Percentiles rank a stretch among this genome's conserved stretches.
phyloP scores from a whole-genome alignment of 2,329 filamentous ascomycete species.

The Neonectria magnoliae region DNA sequence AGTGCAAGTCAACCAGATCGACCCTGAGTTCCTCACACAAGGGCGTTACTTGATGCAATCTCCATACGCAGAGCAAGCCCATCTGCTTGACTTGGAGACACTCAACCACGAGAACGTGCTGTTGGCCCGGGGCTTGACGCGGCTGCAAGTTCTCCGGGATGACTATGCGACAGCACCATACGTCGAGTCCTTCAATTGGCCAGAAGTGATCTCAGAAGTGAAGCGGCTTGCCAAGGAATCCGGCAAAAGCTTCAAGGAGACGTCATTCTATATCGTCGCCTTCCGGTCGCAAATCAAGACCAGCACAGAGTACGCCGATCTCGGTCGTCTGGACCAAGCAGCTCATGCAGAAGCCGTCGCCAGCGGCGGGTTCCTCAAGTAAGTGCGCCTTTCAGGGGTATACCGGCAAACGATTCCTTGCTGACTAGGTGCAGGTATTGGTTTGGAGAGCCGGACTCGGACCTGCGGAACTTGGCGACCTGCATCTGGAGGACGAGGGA shows the following conservation, averaged over 20 bases:
- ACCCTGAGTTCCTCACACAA: constrained; percentile 24
- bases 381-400: constrained; percentile 37
- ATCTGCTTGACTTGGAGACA: constrained; percentile 77
- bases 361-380: constrained; percentile 85
- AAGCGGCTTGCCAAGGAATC: constrained; percentile 58
- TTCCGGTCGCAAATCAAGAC: constrained; percentile 80
- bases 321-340: constrained; percentile 79
- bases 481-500: constrained; percentile 72
- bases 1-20: constrained; percentile 41
- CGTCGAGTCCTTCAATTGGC: constrained; percentile 80
- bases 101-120: constrained; percentile 74
- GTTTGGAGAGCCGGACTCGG: constrained; percentile 79
- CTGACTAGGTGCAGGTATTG: constrained; percentile 71
- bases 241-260: constrained; percentile 65
- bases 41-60: constrained; percentile 69
- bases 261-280: constrained; percentile 83
- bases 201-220: constrained; percentile 67
- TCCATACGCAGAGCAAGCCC: constrained; percentile 76
- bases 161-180: constrained; percentile 85
- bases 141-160: constrained; percentile 67
- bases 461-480: constrained; percentile 83
- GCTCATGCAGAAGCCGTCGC: constrained; percentile 83
- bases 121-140: constrained; percentile 75
- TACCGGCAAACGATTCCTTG: constrained; percentile 2
- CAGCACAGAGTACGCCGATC: constrained; percentile 71